Evolutionary conservation across 176 grass and related monocot species (phyloP).

Genomic region (Bonia amplexicaulis): DNA sequence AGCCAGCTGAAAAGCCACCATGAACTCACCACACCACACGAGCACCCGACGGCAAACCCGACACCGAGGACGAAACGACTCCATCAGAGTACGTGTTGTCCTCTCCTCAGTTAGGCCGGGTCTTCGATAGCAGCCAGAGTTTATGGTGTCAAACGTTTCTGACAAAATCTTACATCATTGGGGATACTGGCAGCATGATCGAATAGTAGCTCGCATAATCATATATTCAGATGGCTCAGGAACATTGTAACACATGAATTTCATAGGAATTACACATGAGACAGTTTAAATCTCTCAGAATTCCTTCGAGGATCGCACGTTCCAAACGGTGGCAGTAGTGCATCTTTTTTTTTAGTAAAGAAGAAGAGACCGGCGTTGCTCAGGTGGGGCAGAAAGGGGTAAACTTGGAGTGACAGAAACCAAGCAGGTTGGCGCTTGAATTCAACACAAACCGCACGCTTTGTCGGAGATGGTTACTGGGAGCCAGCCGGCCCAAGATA

Average conservation of each 20-base stretch:
- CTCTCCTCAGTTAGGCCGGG: background rate
- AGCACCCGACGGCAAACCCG: background rate
- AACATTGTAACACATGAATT: background rate
- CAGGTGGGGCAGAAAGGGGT: background rate
- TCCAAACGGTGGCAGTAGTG: background rate
- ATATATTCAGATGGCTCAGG: background rate
- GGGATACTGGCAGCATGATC: background rate
- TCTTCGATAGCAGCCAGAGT: background rate
- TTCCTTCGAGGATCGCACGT: background rate
- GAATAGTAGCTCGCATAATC: too few species aligned
- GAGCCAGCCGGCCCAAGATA: background rate
- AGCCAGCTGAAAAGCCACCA: background rate
- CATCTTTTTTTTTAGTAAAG: background rate
- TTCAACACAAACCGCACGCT: slow-evolving; percentile 29
- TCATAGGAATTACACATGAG: background rate
- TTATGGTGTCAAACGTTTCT: background rate
- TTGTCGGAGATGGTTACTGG: slow-evolving; percentile 20
- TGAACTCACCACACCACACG: background rate
- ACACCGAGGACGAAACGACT: background rate
- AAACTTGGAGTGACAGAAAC: background rate
- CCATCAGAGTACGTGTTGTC: background rate
- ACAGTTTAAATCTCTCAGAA: background rate
- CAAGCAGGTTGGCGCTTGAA: background rate
- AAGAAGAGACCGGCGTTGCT: background rate
- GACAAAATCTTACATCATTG: background rate